Evolutionary conservation across 495 filamentous ascomycete genomes (phyloP), one percentile per base, ranked within the genome.

Genomic region (Aspergillus saccharolyticus): DNA sequence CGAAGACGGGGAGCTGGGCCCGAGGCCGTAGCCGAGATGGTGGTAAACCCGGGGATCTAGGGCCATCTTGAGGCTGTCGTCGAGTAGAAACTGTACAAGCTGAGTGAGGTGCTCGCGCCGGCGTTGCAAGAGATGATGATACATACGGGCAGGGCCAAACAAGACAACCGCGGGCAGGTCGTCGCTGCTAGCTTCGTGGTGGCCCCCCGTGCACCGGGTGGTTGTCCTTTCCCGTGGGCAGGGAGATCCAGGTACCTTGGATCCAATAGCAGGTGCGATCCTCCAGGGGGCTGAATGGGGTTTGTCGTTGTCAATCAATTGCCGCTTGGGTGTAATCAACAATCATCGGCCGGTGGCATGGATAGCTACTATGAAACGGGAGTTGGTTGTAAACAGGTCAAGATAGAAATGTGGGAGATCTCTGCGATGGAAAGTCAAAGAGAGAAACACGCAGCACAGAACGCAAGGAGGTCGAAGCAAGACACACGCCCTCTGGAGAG

Each of bases 1-100:
- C 39, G 79, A 81, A 5, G 80, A 82, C 57, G 78, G 74, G 66
- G 69, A 80, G 58, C 70, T 69, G 56, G 70, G 73, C 21, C 71
- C 71, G 24, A 65, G 22, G 56, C 71, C 66, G 53, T 71, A 68
- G 58, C 71, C 71, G 62, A 81, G 58, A 57, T 79, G 76, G 50
- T 75, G 73, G 63, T 80, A 84, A 53, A 78, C 76, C 57, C 81
- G 79, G 62, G 78, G 71, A 61, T 85, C 83, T 54, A 84, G 68
- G 66, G 79, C 76, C 80, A 84, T 82, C 50, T 79, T 74, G 68
- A 74, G 66, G 60, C 66, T 74, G 55, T 65, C 67, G 62, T 75
- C 74, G 56, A 68, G 74, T 66, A 80, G 74, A 68, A 76, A 72
- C 68, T 78, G 74, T 61, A 73, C 65, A 70, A 68, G 71, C 66